phyloP scores from a whole-genome alignment of 1,139 yeast genomes.

The Hansenula lynferdii region DNA sequence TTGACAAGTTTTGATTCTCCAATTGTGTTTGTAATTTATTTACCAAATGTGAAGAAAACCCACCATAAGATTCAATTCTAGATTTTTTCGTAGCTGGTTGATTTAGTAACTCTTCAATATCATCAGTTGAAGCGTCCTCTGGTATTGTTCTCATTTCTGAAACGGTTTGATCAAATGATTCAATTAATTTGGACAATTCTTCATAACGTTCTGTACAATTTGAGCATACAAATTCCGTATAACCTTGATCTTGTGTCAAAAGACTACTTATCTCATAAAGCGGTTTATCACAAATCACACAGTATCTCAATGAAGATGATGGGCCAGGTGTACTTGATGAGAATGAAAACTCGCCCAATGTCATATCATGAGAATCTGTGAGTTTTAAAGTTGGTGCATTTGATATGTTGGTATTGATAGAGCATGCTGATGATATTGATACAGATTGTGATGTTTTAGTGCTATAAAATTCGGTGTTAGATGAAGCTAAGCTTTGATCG shows the following conservation, averaged over 20 bases:
- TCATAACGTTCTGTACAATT: conserved; percentile 59
- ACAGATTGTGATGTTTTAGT: conserved; percentile 1
- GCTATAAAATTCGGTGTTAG: background rate
- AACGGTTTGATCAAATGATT: conserved; percentile 21
- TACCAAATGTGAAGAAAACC: conserved; percentile 27
- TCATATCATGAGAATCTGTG: conserved; percentile 9
- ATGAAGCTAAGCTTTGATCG: background rate
- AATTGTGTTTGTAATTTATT: conserved; percentile 25
- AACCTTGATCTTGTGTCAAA: conserved; percentile 24
- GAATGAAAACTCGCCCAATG: conserved; percentile 14
- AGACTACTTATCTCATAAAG: conserved; percentile 57
- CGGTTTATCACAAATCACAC: conserved; percentile 65
- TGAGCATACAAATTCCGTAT: conserved; percentile 57
- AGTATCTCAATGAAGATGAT: conserved; percentile 37
- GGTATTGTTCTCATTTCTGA: conserved; percentile 8
- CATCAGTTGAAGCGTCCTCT: conserved; percentile 12
- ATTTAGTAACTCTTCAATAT: conserved; percentile 15
- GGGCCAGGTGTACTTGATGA: background rate
- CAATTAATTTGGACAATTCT: conserved; percentile 37
- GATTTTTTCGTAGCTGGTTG: conserved; percentile 12
- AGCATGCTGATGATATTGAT: conserved; percentile 1
- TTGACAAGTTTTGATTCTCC: background rate
- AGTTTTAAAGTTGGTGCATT: conserved; percentile 15
- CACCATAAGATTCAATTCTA: conserved; percentile 10
- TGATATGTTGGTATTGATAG: conserved; percentile 3